Evolutionary conservation across 768 basidiomycete species (phyloP).

Genomic region (Macrolepiota fuliginosa): DNA sequence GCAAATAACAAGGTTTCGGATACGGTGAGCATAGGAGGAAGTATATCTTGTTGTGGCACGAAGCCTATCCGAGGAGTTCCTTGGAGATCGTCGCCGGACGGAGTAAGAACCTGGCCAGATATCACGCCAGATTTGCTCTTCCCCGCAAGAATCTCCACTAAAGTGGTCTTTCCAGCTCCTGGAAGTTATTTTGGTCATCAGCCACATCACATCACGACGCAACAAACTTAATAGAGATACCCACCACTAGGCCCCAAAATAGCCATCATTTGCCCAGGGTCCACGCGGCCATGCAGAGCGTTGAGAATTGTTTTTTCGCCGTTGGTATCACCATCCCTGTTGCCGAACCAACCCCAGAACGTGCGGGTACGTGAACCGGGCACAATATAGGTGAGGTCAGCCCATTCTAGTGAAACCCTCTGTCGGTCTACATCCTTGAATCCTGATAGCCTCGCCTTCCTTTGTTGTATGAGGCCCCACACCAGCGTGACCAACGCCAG

Average conservation of each 20-base stretch:
- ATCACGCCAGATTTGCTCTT: constrained; percentile 73
- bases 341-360: constrained; percentile 15
- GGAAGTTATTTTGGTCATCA: neutral
- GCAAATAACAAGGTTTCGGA: constrained; percentile 83
- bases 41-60: constrained; percentile 83
- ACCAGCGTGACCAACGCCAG: constrained; percentile 57
- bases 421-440: constrained; percentile 38
- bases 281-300: constrained; percentile 64
- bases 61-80: constrained; percentile 66
- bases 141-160: constrained; percentile 88
- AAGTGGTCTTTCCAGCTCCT: constrained; percentile 88
- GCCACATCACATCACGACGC: neutral
- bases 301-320: constrained; percentile 70
- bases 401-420: constrained; percentile 69
- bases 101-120: constrained; percentile 64
- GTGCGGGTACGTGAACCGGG: constrained; percentile 22
- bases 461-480: constrained; percentile 61
- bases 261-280: constrained; percentile 85
- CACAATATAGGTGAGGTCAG: constrained; percentile 64
- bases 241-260: constrained; percentile 86
- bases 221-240: constrained; percentile 15
- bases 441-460: constrained; percentile 51
- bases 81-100: constrained; percentile 23
- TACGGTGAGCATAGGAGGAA: constrained; percentile 78
- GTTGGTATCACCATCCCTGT: constrained; percentile 18